phyloP scores from a whole-genome alignment of 2,329 filamentous ascomycete genomes.

The Botrytis paeoniae region DNA sequence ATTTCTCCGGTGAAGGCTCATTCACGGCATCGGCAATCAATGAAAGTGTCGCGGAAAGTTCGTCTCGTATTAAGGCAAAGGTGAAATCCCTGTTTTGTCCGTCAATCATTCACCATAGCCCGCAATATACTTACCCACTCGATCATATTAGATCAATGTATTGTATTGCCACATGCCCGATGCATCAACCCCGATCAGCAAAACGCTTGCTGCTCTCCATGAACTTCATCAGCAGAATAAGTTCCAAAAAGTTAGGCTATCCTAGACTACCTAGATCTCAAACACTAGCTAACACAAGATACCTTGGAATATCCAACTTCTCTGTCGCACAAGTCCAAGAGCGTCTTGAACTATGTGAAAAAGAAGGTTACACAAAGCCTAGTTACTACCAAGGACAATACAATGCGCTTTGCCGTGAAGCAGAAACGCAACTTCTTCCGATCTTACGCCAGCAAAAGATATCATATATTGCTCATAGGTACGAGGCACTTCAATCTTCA shows the following conservation, averaged over 20 bases:
- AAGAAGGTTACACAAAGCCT: background rate
- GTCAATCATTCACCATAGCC: background rate
- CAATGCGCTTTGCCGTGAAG: background rate
- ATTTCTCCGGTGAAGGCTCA: background rate
- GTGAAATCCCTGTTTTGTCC: background rate
- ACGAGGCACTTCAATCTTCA: background rate
- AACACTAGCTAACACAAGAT: conserved; percentile 1
- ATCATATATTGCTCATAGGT: conserved; percentile 9
- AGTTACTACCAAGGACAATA: conserved; percentile 10
- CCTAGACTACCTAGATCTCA: background rate
- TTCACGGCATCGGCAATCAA: background rate
- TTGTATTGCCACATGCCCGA: conserved; percentile 1
- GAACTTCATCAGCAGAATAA: conserved; percentile 3
- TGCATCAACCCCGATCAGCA: background rate
- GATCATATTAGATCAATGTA: background rate
- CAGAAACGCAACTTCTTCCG: background rate
- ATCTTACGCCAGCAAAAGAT: conserved; percentile 1
- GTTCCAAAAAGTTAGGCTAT: conserved; percentile 4
- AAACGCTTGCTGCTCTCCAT: conserved; percentile 5
- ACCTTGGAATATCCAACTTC: conserved; percentile 10
- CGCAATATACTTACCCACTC: background rate
- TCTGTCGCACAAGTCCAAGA: background rate
- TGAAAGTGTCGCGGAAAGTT: background rate
- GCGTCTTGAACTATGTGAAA: background rate
- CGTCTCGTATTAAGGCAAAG: background rate